phyloP scores from a whole-genome alignment of 2,329 filamentous ascomycete species.

The Ophiosphaerella herpotricha region DNA sequence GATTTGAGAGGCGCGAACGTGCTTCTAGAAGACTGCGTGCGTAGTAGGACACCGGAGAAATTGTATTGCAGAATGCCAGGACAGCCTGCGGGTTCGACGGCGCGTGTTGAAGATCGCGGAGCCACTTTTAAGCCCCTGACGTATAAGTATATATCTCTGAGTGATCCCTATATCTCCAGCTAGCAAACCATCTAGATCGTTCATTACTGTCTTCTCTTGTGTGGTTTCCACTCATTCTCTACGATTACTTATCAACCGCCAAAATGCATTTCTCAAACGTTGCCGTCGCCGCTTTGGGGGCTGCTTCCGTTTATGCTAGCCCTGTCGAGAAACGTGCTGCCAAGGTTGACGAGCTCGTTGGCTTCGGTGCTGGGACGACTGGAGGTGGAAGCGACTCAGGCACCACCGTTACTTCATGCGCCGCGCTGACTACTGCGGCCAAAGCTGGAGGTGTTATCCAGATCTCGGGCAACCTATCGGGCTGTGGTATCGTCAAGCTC shows the following conservation, averaged over 20 bases:
- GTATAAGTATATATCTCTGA: neutral
- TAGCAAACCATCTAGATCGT: no score
- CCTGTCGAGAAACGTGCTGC: constrained; percentile 35
- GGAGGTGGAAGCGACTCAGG: constrained; percentile 61
- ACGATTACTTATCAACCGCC: neutral
- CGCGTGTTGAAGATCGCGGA: neutral
- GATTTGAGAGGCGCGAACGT: constrained; percentile 1
- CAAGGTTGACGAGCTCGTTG: constrained; percentile 41
- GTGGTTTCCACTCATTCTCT: no score
- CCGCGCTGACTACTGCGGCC: constrained; percentile 57
- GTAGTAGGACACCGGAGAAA: constrained; percentile 18
- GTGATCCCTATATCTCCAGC: no score
- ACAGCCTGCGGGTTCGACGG: no score
- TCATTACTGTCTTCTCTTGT: no score
- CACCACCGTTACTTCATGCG: constrained; percentile 59
- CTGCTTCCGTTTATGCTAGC: constrained; percentile 27
- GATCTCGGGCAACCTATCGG: constrained; percentile 36
- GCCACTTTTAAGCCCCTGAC: neutral
- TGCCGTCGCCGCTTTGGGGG: constrained; percentile 29
- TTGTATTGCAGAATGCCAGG: no score
- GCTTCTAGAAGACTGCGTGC: no score
- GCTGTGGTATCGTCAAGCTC: constrained; percentile 38
- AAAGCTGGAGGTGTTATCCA: constrained; percentile 41
- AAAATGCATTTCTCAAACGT: constrained; percentile 36
- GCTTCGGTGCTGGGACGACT: constrained; percentile 59